Evolutionary conservation across 169 alveolate species (phyloP), one percentile per base, ranked within the genome.

Genomic region (Cryptosporidium parvum): DNA sequence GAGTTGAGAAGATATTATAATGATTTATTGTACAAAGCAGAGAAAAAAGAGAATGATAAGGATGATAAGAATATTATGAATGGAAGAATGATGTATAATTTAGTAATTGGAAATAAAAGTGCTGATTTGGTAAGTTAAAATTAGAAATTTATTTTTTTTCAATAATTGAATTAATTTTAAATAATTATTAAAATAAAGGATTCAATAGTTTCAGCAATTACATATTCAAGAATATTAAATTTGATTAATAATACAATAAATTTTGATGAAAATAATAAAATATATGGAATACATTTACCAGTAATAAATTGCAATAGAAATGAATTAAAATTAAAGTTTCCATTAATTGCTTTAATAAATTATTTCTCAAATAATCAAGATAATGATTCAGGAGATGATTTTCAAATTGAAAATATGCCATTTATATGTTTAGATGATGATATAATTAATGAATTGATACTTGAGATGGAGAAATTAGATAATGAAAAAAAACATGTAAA

Each of bases 91-190:
- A 37, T 65, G 51, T 65, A 65, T n/a, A 73, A 73, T 35, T 44
- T 61, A 23, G 52, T 80, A 6, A 42, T 80, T 39, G 89, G 89
- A 10, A 80, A 80, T 18, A 58, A 29, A 42, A 80, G 89, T 44
- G 73, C 80, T 39, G 89, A 80, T 29, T 58, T 80, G 33, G 89
- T 80, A 65, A 62, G 89, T 75, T 53, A 3, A 37, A 1, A 18
- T 18, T 39, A 3, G n/a, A 29, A 37, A 37, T 37, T 37, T 0
- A 21, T 31, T 31, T 65, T 26, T 26, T 26, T 26, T 26, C 0
- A 0, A 26, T 26, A 0, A 26, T 26, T 26, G 0, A 26, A 26
- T 26, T 26, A 26, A 26, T 26, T 26, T 26, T 26, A 26, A 26
- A 26, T 26, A 26, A 26, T 21, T 23, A 16, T 42, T 65, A 4